Evolutionary conservation across 805 yeast genomes (phyloP), one percentile per base, ranked within the genome.

Genomic region (Hanseniaspora pseudoguilliermondii): DNA sequence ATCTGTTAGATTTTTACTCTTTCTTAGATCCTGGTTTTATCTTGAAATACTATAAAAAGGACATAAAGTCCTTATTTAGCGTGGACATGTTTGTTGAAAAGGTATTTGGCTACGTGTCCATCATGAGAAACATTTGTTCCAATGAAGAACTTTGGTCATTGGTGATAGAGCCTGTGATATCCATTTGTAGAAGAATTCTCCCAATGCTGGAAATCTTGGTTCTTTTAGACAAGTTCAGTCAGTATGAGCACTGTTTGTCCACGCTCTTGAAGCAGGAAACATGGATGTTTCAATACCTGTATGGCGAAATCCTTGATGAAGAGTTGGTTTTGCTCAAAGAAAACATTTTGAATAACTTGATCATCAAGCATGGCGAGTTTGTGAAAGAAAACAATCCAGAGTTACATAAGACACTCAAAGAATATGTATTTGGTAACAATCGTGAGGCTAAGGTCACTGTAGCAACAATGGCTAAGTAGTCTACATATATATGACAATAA

Each of bases 281-380:
- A 10, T 53, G 56, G 56, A 27, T 53, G 20, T 46, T 53, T n/a
- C 47, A 39, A 27, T 20, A 34, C 10, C 16, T 53, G n/a, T 46
- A 18, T 32, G 48, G 41, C 4, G 56, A 53, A 6, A 29, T 53
- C 2, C 18, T 27, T 16, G 56, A 53, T 32, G 50, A 46, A 44
- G 56, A 53, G n/a, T 20, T 53, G n/a, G 5, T 53, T 9, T 0
- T 13, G 4, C 35, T 53, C 16, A 53, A 53, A 32, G 56, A 53
- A 20, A 53, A 53, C 39, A 39, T 34, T 16, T 44, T 46, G 6
- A 53, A 39, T 20, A 53, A 46, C 23, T 27, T 53, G 13, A 16
- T 53, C 5, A 44, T 53, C n/a, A 53, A 53, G 34, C 48, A 53
- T 32, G 56, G 56, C 21, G 56, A 53, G n/a, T 53, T 46, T 39